These are phyloP conservation scores for Cucurbita pepo DNA, from an alignment of 306 rosid genomes.

Conservation along the genomic window DNA sequence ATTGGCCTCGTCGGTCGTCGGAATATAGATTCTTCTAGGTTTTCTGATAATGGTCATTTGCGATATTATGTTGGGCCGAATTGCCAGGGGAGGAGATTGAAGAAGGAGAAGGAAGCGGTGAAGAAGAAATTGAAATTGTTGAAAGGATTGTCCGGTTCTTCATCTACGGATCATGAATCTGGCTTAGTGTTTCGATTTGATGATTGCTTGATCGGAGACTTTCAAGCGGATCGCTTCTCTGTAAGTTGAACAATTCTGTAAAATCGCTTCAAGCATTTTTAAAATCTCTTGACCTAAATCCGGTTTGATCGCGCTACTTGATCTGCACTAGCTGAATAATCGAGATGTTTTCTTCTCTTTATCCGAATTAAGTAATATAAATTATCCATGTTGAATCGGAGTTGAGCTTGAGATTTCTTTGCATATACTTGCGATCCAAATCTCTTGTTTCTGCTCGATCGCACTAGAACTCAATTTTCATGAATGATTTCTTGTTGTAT, in stretches of 20 bases:
- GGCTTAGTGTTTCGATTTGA: constrained; percentile 18
- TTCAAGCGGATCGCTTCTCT: constrained; percentile 23
- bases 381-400: background rate
- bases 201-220: constrained; percentile 15
- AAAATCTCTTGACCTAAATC: background rate
- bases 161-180: constrained; percentile 16
- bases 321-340: background rate
- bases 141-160: constrained; percentile 18
- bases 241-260: constrained; percentile 16
- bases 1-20: background rate
- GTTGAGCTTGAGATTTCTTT: background rate
- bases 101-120: constrained; percentile 22
- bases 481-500: background rate
- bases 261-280: background rate
- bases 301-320: background rate
- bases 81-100: constrained; percentile 9
- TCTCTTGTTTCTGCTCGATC: background rate
- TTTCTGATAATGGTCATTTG: constrained; percentile 41
- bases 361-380: background rate
- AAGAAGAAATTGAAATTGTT: constrained; percentile 53
- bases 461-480: background rate
- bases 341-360: background rate
- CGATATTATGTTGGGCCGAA: constrained; percentile 21
- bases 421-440: background rate
- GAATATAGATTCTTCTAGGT: constrained; percentile 19